A percentile compares a stretch with the other conserved stretches of the same genome.
Conservation (phyloP, 768 basidiomycete genomes). For the Hericium coralloides region DNA sequence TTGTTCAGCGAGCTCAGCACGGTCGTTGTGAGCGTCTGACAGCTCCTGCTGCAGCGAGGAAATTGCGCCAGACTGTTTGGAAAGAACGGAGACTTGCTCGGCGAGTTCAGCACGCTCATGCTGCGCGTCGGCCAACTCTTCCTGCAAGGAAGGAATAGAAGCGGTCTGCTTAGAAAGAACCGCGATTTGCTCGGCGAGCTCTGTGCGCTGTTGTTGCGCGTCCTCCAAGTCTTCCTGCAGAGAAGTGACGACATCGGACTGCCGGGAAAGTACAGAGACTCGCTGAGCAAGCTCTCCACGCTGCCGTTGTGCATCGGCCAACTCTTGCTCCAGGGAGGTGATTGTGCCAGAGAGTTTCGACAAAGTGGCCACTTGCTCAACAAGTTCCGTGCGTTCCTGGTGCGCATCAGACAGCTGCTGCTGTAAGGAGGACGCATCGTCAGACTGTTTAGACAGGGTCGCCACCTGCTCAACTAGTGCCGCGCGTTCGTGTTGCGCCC, state of each 20-base stretch:
- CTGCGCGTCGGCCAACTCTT: constrained; percentile 46
- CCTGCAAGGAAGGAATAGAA: constrained; percentile 38
- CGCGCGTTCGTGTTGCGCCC: background rate
- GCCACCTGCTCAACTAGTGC: background rate
- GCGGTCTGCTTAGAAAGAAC: constrained; percentile 34
- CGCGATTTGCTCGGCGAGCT: constrained; percentile 34
- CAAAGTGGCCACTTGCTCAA: constrained; percentile 34
- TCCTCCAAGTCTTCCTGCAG: constrained; percentile 43
- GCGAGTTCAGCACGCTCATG: constrained; percentile 37
- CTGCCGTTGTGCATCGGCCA: constrained; percentile 34
- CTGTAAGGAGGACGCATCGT: constrained; percentile 38
- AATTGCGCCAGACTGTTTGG: constrained; percentile 41
- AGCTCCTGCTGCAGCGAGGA: constrained; percentile 43
- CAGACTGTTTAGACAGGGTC: constrained; percentile 34
- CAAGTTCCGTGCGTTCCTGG: constrained; percentile 35
- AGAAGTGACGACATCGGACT: constrained; percentile 33
- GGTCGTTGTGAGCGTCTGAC: constrained; percentile 27
- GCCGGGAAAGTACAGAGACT: constrained; percentile 35
- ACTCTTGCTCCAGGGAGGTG: constrained; percentile 36
- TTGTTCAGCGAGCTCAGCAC: constrained; percentile 32
- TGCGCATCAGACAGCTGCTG: constrained; percentile 35
- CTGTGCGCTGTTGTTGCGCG: constrained; percentile 29
- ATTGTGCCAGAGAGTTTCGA: background rate
- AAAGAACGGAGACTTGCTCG: constrained; percentile 30
- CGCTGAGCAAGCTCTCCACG: no score